These are phyloP conservation scores for Saturnispora zaruensis DNA, from an alignment of 805 yeast genomes.

Conservation along the genomic window DNA sequence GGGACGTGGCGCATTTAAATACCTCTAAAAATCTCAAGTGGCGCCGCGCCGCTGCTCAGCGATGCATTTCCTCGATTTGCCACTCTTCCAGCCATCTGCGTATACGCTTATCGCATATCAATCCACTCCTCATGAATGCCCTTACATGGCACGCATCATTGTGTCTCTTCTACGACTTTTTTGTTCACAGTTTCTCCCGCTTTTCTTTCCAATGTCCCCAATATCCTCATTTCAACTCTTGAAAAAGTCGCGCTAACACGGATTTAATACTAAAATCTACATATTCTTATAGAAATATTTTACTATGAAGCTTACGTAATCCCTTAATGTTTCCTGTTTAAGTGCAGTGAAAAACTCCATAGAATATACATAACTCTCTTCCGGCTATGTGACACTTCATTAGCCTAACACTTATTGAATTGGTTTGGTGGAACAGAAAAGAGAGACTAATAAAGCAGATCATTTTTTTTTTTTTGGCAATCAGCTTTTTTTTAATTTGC, in stretches of 20 bases:
- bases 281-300: too few relatives aligned
- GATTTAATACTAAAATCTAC: background rate
- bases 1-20: slow-evolving; percentile 5
- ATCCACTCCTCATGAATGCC: background rate
- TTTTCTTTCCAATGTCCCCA: background rate
- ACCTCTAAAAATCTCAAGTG: background rate
- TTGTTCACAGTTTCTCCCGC: background rate
- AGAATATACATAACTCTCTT: too few relatives aligned
- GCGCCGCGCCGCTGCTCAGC: slow-evolving; percentile 4
- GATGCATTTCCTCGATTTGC: background rate
- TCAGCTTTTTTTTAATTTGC: background rate
- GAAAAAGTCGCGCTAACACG: background rate
- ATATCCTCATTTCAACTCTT: background rate
- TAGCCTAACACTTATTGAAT: background rate
- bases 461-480: background rate
- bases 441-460: background rate
- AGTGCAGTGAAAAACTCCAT: too few relatives aligned
- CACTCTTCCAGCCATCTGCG: background rate
- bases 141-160: background rate
- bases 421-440: background rate
- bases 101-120: background rate
- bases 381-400: background rate
- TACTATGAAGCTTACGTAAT: background rate
- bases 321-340: background rate
- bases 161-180: background rate